These are phyloP conservation scores for Apiotrichum akiyoshidainum DNA, from an alignment of 1,284 basidiomycete species.

Conservation along the genomic window DNA sequence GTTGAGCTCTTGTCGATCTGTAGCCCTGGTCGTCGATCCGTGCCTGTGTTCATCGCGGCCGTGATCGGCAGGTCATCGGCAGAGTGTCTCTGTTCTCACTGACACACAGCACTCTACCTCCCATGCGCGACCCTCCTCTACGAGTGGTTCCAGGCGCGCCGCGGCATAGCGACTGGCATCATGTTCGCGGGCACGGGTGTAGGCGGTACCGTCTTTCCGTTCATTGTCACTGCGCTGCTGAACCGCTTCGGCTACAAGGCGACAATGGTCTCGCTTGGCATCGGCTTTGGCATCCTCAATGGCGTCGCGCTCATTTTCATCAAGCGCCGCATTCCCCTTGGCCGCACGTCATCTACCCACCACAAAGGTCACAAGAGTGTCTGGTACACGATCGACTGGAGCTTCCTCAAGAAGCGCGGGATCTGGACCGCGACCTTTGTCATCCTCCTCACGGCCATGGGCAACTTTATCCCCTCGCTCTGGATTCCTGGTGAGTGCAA, in stretches of 20 bases:
- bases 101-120: constrained; percentile 36
- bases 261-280: constrained; percentile 43
- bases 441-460: constrained; percentile 43
- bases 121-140: constrained; percentile 48
- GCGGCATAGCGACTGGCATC: constrained; percentile 47
- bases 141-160: constrained; percentile 45
- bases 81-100: neutral
- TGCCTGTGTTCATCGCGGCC: neutral
- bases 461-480: constrained; percentile 48
- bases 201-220: constrained; percentile 47
- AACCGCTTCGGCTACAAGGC: constrained; percentile 46
- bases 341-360: neutral
- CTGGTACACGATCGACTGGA: constrained; percentile 21
- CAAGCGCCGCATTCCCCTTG: constrained; percentile 43
- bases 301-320: constrained; percentile 39
- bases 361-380: neutral
- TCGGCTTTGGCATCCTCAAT: constrained; percentile 36
- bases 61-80: neutral
- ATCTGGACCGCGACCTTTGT: constrained; percentile 39
- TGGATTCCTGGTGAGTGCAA: constrained; percentile 44
- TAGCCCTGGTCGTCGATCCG: too few relatives aligned
- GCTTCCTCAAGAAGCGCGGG: constrained; percentile 28
- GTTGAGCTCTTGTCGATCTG: too few relatives aligned
- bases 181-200: constrained; percentile 48
- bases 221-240: constrained; percentile 43